Percentiles rank a stretch among this genome's conserved stretches.
These are phyloP conservation scores for Gracilaria domingensis DNA, from an alignment of 23 red algal genomes.

Conservation along the genomic window DNA sequence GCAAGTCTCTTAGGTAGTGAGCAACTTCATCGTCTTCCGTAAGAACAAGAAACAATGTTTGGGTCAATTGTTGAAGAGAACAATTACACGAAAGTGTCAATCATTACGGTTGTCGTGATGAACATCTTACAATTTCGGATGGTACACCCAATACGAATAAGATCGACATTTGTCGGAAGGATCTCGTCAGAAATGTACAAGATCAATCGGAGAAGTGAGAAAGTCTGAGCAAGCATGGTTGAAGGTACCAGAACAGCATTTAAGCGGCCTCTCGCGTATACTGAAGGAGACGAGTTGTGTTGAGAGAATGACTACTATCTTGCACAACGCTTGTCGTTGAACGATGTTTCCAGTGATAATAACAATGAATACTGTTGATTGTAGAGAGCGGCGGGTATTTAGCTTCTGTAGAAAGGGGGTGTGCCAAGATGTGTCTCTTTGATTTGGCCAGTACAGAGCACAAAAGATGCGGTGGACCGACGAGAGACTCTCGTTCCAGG, in stretches of 20 bases:
- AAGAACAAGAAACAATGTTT: conserved; percentile 15
- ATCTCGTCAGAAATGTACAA: conserved; percentile 3
- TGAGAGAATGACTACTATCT: too few species aligned
- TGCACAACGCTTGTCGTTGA: too few species aligned
- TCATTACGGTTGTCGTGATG: neutral
- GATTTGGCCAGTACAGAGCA: too few species aligned
- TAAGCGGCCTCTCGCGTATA: neutral
- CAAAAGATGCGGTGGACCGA: too few species aligned
- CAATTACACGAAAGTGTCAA: conserved; percentile 13
- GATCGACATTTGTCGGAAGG: conserved; percentile 13
- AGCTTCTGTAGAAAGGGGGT: too few species aligned
- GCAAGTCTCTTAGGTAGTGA: conserved; percentile 1
- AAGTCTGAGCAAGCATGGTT: conserved; percentile 3
- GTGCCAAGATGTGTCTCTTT: too few species aligned
- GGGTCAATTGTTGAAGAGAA: conserved; percentile 11
- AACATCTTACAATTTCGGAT: conserved; percentile 25
- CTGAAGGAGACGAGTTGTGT: neutral
- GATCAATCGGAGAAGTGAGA: conserved; percentile 20
- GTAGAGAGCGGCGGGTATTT: too few species aligned
- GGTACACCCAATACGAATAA: conserved; percentile 20
- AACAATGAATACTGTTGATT: too few species aligned
- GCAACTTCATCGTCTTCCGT: neutral
- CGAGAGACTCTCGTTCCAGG: too few species aligned
- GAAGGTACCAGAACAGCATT: neutral
- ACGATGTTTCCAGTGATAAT: too few species aligned